Evolutionary conservation across 2,329 filamentous ascomycete genomes (phyloP), one percentile per base, ranked within the genome.

Genomic region (Didymella pomorum): DNA sequence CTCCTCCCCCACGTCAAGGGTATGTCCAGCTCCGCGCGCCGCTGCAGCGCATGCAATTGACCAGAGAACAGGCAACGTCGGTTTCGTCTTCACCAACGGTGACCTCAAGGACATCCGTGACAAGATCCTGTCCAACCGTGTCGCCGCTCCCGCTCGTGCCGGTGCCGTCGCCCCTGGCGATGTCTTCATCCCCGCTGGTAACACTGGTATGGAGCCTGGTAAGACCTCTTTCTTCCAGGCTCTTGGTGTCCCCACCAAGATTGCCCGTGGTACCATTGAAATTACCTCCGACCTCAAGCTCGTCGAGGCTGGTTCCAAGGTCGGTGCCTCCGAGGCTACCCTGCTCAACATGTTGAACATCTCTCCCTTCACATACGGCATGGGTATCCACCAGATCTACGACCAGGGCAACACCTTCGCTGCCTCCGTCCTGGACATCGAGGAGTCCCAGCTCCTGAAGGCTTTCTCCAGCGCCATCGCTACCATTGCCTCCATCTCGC

Each of bases 211-310:
- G 95, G 95, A 99, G 84, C 96, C 95, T 80, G 96, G 96, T 83
- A 99, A 99, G 91, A 99, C 95, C 79, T 98, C 95, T 80, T 99
- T 99, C 93, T 99, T 99, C 93, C 95, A 99, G 90, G 95, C 95
- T 78, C 95, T 99, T 83, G 94, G 94, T 92, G 93, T 99, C 80
- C 95, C 95, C 80, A 99, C 95, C 88, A 99, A 99, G 93, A 99
- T 99, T 85, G 95, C 95, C 80, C 95, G 95, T 96, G 96, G 95
- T 96, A 99, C 95, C 84, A 99, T 99, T 84, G 95, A 99, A 92
- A 99, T 99, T 80, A 97, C 93, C 68, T 86, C 89, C 76, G 95
- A 99, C 80, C 87, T 99, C 76, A 98, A 97, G 91, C 91, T 99
- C 81, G 90, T 98, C 78, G 93, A 97, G 86, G 87, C 92, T 69